Percentiles rank a stretch among this genome's conserved stretches.
phyloP scores from a whole-genome alignment of 345 rosid genomes.

The Populus simonii region DNA sequence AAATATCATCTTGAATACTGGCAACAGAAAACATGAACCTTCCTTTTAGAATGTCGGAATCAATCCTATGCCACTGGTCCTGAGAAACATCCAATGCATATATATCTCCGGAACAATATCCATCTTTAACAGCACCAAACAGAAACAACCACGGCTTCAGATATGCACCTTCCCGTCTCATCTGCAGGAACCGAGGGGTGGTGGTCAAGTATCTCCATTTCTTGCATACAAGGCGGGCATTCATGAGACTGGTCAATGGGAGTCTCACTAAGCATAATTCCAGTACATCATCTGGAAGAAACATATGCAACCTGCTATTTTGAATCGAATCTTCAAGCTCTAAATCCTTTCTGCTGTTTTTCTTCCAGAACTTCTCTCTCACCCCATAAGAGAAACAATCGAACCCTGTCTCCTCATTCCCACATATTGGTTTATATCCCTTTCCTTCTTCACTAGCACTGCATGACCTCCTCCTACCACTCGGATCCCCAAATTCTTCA shows the following conservation, averaged over 20 bases:
- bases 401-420: slow-evolving; percentile 61
- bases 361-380: slow-evolving; percentile 82
- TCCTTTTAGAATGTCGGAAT: slow-evolving; percentile 64
- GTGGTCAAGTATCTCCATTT: slow-evolving; percentile 82
- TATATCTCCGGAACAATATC: slow-evolving; percentile 77
- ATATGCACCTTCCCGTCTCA: slow-evolving; percentile 64
- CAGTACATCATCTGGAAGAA: slow-evolving; percentile 81
- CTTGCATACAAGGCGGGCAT: slow-evolving; percentile 90
- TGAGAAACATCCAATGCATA: slow-evolving; percentile 73
- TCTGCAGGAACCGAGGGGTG: slow-evolving; percentile 60
- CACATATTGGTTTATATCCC: slow-evolving; percentile 54
- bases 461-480: slow-evolving; percentile 63
- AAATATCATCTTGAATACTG: slow-evolving; percentile 68
- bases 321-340: slow-evolving; percentile 42
- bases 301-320: slow-evolving; percentile 54
- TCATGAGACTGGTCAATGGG: slow-evolving; percentile 77
- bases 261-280: slow-evolving; percentile 93
- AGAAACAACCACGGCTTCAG: slow-evolving; percentile 91
- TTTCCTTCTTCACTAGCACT: slow-evolving; percentile 80
- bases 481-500: slow-evolving; percentile 74
- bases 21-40: slow-evolving; percentile 86
- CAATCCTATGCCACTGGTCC: slow-evolving; percentile 75
- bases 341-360: slow-evolving; percentile 45
- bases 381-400: slow-evolving; percentile 91
- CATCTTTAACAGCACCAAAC: slow-evolving; percentile 75